Conservation (phyloP, 2,329 filamentous ascomycete genomes). For the Lizonia empirigonia region DNA sequence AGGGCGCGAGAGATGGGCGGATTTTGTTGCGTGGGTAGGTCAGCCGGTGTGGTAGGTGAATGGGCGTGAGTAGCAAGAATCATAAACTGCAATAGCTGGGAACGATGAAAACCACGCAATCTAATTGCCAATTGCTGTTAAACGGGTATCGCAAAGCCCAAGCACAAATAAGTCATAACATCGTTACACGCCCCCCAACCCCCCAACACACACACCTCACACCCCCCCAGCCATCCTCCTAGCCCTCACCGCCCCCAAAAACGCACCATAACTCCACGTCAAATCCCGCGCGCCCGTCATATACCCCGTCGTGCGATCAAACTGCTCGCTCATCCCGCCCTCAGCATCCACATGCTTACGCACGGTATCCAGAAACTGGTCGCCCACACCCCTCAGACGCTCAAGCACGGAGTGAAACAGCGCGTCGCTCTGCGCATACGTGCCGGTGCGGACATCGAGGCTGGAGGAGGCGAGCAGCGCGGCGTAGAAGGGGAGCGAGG, state of each 20-base stretch:
- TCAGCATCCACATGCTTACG: slow-evolving; percentile 47
- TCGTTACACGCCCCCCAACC: slow-evolving; percentile 2
- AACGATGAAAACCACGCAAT: too few relatives aligned
- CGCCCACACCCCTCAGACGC: slow-evolving; percentile 43
- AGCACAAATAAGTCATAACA: background rate
- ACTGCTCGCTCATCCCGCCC: slow-evolving; percentile 53
- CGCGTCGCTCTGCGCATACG: slow-evolving; percentile 36
- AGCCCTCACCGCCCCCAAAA: slow-evolving; percentile 48
- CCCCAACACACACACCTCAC: background rate
- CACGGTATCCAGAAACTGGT: slow-evolving; percentile 51
- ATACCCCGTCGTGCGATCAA: slow-evolving; percentile 48
- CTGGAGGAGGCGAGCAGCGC: slow-evolving; percentile 39
- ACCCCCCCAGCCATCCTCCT: slow-evolving; percentile 24
- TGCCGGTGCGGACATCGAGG: slow-evolving; percentile 27
- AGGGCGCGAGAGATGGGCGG: too few relatives aligned
- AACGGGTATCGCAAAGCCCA: background rate
- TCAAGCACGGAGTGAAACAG: slow-evolving; percentile 40
- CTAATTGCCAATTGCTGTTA: too few relatives aligned
- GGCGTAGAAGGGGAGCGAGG: slow-evolving; percentile 46
- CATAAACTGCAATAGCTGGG: too few relatives aligned
- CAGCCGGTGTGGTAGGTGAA: too few relatives aligned
- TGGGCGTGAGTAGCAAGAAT: too few relatives aligned
- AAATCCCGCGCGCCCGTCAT: slow-evolving; percentile 51
- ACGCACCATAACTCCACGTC: slow-evolving; percentile 55
- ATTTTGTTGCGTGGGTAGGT: too few relatives aligned